phyloP scores from a whole-genome alignment of 2,329 filamentous ascomycete species.

The Diaporthe sp. region DNA sequence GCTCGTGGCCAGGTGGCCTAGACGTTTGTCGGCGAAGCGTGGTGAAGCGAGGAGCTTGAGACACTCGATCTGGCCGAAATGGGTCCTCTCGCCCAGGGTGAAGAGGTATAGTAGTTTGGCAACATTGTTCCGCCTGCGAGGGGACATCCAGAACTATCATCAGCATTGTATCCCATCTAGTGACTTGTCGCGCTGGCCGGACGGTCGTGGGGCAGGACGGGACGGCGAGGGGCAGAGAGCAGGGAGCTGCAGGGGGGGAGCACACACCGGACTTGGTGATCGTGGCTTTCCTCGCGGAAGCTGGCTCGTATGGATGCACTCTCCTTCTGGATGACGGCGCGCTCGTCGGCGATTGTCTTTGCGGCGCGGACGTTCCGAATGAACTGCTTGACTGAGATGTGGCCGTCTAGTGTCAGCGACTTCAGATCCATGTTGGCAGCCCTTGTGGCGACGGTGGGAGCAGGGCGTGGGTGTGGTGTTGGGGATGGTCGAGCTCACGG shows the following conservation, averaged over 20 bases:
- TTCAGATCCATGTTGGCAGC: slow-evolving; percentile 31
- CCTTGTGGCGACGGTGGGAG: not conserved
- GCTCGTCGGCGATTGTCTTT: slow-evolving; percentile 98
- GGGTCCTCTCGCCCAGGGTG: slow-evolving; percentile 95
- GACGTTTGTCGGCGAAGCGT: slow-evolving; percentile 95
- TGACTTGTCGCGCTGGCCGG: slow-evolving; percentile 17
- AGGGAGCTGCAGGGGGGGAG: slow-evolving; percentile 15
- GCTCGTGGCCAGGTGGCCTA: slow-evolving; percentile 97
- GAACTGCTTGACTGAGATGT: slow-evolving; percentile 91
- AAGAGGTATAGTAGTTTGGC: slow-evolving; percentile 98
- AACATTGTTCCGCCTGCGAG: slow-evolving; percentile 92
- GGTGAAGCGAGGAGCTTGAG: slow-evolving; percentile 96
- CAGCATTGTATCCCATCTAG: slow-evolving; percentile 9
- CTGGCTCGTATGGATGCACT: slow-evolving; percentile 97
- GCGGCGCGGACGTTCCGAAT: slow-evolving; percentile 98
- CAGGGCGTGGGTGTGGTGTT: slow-evolving; percentile 22
- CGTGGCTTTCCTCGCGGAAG: slow-evolving; percentile 96
- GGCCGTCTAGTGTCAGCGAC: slow-evolving; percentile 39
- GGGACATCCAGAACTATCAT: slow-evolving; percentile 40
- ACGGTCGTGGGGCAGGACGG: not conserved
- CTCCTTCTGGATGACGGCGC: slow-evolving; percentile 98
- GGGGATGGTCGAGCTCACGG: slow-evolving; percentile 42
- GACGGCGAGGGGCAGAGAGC: not conserved
- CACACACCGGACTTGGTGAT: slow-evolving; percentile 87
- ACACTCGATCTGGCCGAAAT: slow-evolving; percentile 99